Conservation (phyloP, 768 basidiomycete genomes). For the Boletus edulis region DNA sequence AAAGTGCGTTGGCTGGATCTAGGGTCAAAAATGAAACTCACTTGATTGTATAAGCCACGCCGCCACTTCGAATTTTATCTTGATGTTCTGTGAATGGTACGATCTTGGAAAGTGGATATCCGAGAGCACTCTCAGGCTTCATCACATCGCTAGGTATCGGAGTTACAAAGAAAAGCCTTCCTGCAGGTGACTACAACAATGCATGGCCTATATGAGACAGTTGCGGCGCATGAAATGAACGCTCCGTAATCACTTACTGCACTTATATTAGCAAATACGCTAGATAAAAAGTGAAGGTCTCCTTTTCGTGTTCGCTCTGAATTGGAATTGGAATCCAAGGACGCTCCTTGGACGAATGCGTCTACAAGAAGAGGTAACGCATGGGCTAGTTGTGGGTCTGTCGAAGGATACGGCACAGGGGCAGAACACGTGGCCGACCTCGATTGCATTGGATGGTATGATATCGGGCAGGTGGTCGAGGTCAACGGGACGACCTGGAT, state of each 20-base stretch:
- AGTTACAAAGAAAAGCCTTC: slow-evolving; percentile 77
- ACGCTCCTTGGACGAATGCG: slow-evolving; percentile 78
- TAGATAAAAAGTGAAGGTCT: slow-evolving; percentile 85
- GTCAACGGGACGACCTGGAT: slow-evolving; percentile 58
- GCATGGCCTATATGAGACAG: background rate
- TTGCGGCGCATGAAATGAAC: background rate
- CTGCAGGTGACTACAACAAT: slow-evolving; percentile 58
- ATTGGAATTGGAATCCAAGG: slow-evolving; percentile 46
- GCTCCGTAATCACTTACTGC: slow-evolving; percentile 48
- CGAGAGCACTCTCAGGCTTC: slow-evolving; percentile 44
- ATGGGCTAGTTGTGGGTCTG: slow-evolving; percentile 47
- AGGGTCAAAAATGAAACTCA: slow-evolving; percentile 31
- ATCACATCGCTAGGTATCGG: slow-evolving; percentile 55
- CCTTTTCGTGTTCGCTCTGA: slow-evolving; percentile 63
- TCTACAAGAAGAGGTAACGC: slow-evolving; percentile 86
- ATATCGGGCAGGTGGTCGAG: slow-evolving; percentile 40
- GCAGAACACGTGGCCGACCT: slow-evolving; percentile 76
- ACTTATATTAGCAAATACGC: slow-evolving; percentile 90
- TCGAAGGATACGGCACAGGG: slow-evolving; percentile 69
- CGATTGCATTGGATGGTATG: slow-evolving; percentile 72
- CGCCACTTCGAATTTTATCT: slow-evolving; percentile 82
- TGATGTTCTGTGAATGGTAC: slow-evolving; percentile 87
- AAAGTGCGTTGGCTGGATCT: slow-evolving; percentile 8
- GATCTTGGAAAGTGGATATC: slow-evolving; percentile 82
- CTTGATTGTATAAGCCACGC: slow-evolving; percentile 88